phyloP scores from a whole-genome alignment of 106 monocot species.

The Hemerocallis citrina region DNA sequence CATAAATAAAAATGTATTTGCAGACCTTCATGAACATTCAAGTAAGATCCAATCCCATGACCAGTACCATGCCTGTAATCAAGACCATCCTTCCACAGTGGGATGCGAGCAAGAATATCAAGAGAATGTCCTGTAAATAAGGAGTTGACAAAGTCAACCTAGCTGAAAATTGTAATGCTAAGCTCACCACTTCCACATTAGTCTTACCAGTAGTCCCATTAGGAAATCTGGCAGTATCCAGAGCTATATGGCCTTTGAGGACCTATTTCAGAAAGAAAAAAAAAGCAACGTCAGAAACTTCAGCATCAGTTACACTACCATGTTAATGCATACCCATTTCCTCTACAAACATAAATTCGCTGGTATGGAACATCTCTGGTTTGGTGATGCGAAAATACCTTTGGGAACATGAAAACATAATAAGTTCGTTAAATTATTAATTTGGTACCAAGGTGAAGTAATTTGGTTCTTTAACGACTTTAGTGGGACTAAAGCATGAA shows the following conservation, averaged over 20 bases:
- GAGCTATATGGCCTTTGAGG: slow-evolving; percentile 92
- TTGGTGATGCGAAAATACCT: too few relatives aligned
- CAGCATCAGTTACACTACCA: not conserved
- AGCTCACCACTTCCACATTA: not conserved
- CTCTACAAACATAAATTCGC: not conserved
- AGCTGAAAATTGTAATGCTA: not conserved
- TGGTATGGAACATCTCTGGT: too few relatives aligned
- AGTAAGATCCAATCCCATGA: slow-evolving; percentile 90
- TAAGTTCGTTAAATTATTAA: too few relatives aligned
- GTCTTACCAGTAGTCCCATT: slow-evolving; percentile 85
- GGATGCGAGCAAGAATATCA: slow-evolving; percentile 89
- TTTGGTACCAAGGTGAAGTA: too few relatives aligned
- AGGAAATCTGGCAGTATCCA: slow-evolving; percentile 82
- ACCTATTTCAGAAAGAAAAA: slow-evolving; percentile 45
- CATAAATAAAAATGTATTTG: not conserved
- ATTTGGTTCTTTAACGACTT: too few relatives aligned
- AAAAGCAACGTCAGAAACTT: not conserved
- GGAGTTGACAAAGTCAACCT: not conserved
- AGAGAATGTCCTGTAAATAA: slow-evolving; percentile 60
- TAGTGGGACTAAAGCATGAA: too few relatives aligned
- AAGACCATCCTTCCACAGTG: slow-evolving; percentile 90
- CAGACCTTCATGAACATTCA: slow-evolving; percentile 97
- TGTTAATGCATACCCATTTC: not conserved
- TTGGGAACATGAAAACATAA: too few relatives aligned
- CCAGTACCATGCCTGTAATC: slow-evolving; percentile 98